Base-by-base conservation (phyloP, 2,329 filamentous ascomycete species). In the Botrytis fabae region DNA sequence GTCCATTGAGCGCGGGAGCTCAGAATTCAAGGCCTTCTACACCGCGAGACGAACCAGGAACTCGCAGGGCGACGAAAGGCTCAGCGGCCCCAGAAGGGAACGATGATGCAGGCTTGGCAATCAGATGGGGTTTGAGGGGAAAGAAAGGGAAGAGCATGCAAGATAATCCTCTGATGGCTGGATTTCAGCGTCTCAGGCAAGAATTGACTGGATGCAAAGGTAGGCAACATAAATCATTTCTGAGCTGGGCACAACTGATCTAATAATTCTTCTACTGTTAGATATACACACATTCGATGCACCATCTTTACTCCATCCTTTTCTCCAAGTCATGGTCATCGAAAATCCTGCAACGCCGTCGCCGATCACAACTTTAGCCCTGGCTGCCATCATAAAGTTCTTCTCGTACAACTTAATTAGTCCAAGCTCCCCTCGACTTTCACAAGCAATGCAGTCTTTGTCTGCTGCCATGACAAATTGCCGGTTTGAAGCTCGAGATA, bases 141-240 rank as follows among this genome's bases (percentile, higher is more conserved):
- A 97, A 97, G 87, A 97, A 94, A 84, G 95, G 95, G 69, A 97
- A 95, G 86, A 97, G 94, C 85, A 92, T 98, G 88, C 94, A 98
- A 83, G 96, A 98, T 83, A 97, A 98, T 79, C 96, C 96, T 57
- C 87, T 99, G 79, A 97, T 99, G 85, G 92, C 94, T 75, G 95
- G 94, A 22, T 99, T 99, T 84, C 94, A 95, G 69, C 92, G 94
- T 78, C 84, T 99, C 76, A 90, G 96, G 74, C 92, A 93, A 79
- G 95, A 98, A 81, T 86, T 99, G 77, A 94, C 95, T 76, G 90
- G 90, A 66, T 93, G 95, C 79, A 95, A 91, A 89, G 90, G 92
- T 93, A 83, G 71, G 83, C 44, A 57, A 28, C 54, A 44, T 40
- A 62, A 28, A 63, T 44, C 51, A 66, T 72, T 62, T 64, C 40